Base-by-base conservation (phyloP, 768 basidiomycete species). In the Mycena floridula region DNA sequence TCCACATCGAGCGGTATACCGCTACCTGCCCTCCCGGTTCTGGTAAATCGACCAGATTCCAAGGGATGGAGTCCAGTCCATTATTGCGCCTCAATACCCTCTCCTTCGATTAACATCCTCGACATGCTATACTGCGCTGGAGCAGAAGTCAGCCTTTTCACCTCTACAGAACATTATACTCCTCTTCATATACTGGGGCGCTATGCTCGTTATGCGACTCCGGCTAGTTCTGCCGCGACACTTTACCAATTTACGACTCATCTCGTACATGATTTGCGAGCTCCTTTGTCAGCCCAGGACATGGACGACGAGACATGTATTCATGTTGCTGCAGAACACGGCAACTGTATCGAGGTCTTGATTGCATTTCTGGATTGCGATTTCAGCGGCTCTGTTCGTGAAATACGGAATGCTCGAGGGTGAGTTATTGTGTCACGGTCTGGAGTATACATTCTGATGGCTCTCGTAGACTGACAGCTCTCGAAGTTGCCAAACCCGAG, bases 241-340 rank as follows among this genome's bases (percentile, higher is more conserved):
- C 53, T 85, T 55, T 77, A 77, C 50, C 66, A 71, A 50, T 82
- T 87, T 59, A 66, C 77, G 58, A 60, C 76, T 50, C 85, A 89
- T 60, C 74, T 89, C 45, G 72, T 89, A 27, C 68, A 69, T 45
- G 81, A 86, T 55, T 76, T 89, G 24, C 77, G 75, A 24, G 81
- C 82, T 5, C 85, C 87, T 0, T 58, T 89, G 32, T 70, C 76
- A 23, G 82, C 86, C 16, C 64, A 70, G 37, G 84, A 89, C 59
- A 74, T 65, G 50, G 62, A 81, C 43, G 77, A 79, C 51, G 85
- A 89, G 56, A 89, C 87, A 3, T 87, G 85, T 66, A 70, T 89
- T 40, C 87, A 89, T 66, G 66, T 87, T 48, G 86, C 85, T 38
- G 87, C 87, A 11, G 85, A 87, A 54, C 76, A 78, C 51, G 87